These are phyloP conservation scores for Psilocybe azurescens DNA, from an alignment of 768 basidiomycete species.

Conservation along the genomic window DNA sequence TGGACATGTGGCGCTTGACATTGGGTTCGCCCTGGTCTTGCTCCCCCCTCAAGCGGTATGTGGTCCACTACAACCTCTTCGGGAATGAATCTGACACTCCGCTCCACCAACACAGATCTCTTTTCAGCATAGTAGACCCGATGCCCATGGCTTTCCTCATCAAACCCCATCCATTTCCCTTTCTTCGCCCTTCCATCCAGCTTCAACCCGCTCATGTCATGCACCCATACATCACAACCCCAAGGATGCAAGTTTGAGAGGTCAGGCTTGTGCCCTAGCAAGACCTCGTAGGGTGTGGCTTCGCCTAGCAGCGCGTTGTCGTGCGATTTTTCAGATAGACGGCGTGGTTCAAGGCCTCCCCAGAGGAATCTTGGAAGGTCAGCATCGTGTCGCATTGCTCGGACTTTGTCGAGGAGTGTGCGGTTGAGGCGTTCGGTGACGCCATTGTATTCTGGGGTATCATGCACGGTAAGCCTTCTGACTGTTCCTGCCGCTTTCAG, in stretches of 20 bases:
- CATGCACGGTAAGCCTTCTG: too few species aligned
- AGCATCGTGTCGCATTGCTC: neutral
- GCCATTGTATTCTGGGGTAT: conserved; percentile 31
- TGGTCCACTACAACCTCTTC: conserved; percentile 29
- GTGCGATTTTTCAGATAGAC: too few species aligned
- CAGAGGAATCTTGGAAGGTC: too few species aligned
- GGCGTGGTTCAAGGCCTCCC: too few species aligned
- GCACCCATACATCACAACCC: conserved; percentile 38
- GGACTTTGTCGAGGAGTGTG: conserved; percentile 33
- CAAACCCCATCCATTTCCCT: too few species aligned
- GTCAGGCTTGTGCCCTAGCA: conserved; percentile 31
- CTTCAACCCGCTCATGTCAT: conserved; percentile 22
- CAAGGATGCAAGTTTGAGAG: conserved; percentile 32
- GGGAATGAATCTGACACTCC: conserved; percentile 39
- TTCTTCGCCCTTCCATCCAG: conserved; percentile 17
- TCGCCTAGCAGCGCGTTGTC: neutral
- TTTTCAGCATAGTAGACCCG: neutral
- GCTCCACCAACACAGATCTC: conserved; percentile 19
- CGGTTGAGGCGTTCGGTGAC: conserved; percentile 40
- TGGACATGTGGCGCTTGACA: too few species aligned
- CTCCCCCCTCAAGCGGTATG: neutral
- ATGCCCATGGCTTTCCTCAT: too few species aligned
- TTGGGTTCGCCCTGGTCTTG: too few species aligned
- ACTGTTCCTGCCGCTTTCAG: too few species aligned
- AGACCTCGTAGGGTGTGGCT: conserved; percentile 27